Conservation (phyloP, 768 basidiomycete species). For the Paxillus involutus region DNA sequence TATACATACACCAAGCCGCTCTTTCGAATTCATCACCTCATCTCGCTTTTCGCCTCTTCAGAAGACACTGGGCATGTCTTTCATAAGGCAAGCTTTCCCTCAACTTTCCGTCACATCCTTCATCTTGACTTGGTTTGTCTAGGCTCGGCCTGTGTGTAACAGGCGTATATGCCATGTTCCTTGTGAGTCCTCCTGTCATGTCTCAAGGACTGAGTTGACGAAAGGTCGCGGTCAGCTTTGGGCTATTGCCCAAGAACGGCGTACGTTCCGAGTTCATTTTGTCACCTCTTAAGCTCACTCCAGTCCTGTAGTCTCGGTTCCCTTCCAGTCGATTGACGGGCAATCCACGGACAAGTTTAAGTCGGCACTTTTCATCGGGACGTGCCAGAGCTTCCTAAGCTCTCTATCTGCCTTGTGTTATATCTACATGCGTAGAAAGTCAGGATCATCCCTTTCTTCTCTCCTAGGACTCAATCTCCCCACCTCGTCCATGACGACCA, state of each 20-base stretch:
- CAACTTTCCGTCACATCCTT: not conserved
- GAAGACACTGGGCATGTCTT: conserved; percentile 16
- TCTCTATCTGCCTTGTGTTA: conserved; percentile 77
- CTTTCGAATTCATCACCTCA: not conserved
- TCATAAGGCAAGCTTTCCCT: conserved; percentile 21
- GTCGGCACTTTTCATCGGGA: conserved; percentile 82
- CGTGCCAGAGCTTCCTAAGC: conserved; percentile 79
- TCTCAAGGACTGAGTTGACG: conserved; percentile 2
- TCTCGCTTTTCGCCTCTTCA: not conserved
- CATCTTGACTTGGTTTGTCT: not conserved
- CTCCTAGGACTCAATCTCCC: conserved; percentile 57
- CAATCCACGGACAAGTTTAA: conserved; percentile 70
- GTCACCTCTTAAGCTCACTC: not conserved
- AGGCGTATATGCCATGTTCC: conserved; percentile 93
- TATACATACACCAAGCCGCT: not conserved
- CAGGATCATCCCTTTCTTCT: conserved; percentile 50
- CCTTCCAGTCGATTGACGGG: conserved; percentile 72
- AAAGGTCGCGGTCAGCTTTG: conserved; percentile 53
- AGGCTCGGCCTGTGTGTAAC: conserved; percentile 75
- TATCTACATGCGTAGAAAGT: conserved; percentile 60
- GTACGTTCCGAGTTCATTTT: conserved; percentile 43
- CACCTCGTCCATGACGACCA: conserved; percentile 19
- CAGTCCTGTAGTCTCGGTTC: conserved; percentile 66
- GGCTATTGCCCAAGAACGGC: conserved; percentile 92
- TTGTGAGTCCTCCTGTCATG: conserved; percentile 50